These are phyloP conservation scores for Kalmusia sp. DNA, from an alignment of 2,329 filamentous ascomycete species.

Conservation along the genomic window DNA sequence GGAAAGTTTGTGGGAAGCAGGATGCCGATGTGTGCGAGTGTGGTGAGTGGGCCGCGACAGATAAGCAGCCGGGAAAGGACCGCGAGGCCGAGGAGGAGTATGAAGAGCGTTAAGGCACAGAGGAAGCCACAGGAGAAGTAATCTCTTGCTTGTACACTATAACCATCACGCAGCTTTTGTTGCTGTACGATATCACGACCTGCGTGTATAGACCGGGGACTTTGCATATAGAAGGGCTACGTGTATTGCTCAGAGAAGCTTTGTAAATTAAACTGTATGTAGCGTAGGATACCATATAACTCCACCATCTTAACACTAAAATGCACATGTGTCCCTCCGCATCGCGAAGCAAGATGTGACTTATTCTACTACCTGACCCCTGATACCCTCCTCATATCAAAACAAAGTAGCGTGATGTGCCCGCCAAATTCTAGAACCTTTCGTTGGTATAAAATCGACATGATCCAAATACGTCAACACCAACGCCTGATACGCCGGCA, in stretches of 20 bases:
- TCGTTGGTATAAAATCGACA: not conserved
- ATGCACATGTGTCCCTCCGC: not conserved
- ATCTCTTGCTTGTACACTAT: not conserved
- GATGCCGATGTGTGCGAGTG: slow-evolving; percentile 74
- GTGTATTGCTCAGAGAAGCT: not conserved
- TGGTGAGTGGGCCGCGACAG: slow-evolving; percentile 63
- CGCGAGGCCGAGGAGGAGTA: slow-evolving; percentile 70
- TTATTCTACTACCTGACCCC: not conserved
- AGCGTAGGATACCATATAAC: slow-evolving; percentile 7
- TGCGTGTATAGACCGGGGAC: not conserved
- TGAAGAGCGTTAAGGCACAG: slow-evolving; percentile 60
- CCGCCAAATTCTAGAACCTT: not conserved
- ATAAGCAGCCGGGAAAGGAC: slow-evolving; percentile 58
- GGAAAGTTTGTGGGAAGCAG: slow-evolving; percentile 78
- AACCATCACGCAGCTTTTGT: not conserved
- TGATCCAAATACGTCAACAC: slow-evolving; percentile 1
- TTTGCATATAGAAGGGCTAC: not conserved
- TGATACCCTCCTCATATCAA: not conserved
- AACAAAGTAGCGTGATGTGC: no score
- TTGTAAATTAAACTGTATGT: slow-evolving; percentile 10
- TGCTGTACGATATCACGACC: slow-evolving; percentile 1
- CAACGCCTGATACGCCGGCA: slow-evolving; percentile 9
- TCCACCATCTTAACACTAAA: slow-evolving; percentile 5
- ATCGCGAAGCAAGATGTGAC: not conserved
- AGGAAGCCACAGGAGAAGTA: slow-evolving; percentile 26